Evolutionary conservation across 768 basidiomycete genomes (phyloP), one percentile per base, ranked within the genome.

Genomic region (Rhizopogon salebrosus): DNA sequence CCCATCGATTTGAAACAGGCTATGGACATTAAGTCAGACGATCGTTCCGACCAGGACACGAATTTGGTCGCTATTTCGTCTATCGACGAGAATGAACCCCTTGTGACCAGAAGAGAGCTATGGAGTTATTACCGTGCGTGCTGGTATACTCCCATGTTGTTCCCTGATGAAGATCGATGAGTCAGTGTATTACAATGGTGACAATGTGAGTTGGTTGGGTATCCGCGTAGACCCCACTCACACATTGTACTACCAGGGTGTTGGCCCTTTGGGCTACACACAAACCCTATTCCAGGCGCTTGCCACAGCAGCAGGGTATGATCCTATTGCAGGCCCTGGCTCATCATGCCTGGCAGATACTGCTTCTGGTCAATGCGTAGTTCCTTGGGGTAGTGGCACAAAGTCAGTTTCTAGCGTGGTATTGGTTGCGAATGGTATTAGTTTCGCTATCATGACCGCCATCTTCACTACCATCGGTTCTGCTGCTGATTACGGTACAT

Each of bases 101-200:
- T 85, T 7, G 88, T 90, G 4, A 88, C 84, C 16, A 75, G 83
- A 45, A 78, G 66, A 61, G 89, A 92, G 62, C 70, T 92, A 7
- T 92, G 89, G 89, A 82, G 81, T 49, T 92, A 90, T 62, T 90
- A 90, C 64, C 56, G 87, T 88, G 46, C 29, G 82, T 79, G 5
- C 22, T 6, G 18, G 5, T 41, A 2, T 6, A 43, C 16, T 46
- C 18, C 27, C 27, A 8, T 31, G 18, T 14, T 22, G 9, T 46
- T 16, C 5, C 22, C 20, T 16, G 6, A 46, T 29, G 13, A 34
- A 10, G 8, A 14, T 6, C 3, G 16, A 34, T 7, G 6, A n/a
- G n/a, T 6, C 31, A 91, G 89, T 90, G 53, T 90, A 90, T 62
- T 87, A 84, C 68, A 92, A 90, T 53, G 89, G 88, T 49, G 82